Percentiles rank a stretch among this genome's conserved stretches.
These are phyloP conservation scores for Metarhizium brunneum DNA, from an alignment of 2,329 filamentous ascomycete species.

Conservation along the genomic window DNA sequence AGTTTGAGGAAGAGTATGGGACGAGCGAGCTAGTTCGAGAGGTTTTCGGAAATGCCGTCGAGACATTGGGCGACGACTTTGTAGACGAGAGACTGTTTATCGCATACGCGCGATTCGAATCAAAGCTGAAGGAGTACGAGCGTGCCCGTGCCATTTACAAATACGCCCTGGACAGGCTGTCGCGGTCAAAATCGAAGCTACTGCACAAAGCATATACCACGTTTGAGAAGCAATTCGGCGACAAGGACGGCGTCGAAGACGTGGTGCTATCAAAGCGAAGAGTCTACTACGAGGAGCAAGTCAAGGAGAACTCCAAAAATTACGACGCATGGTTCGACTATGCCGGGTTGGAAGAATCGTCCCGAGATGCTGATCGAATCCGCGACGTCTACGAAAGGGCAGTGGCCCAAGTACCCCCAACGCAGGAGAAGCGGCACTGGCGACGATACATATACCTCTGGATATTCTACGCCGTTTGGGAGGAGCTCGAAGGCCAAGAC, in stretches of 20 bases:
- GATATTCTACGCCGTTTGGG: conserved; percentile 95
- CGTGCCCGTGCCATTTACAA: conserved; percentile 93
- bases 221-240: conserved; percentile 97
- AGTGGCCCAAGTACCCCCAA: conserved; percentile 89
- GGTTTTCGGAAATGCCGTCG: conserved; percentile 81
- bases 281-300: conserved; percentile 87
- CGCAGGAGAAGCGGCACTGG: conserved; percentile 96
- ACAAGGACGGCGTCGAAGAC: conserved; percentile 86
- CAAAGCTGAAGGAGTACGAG: conserved; percentile 91
- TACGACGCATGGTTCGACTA: conserved; percentile 98
- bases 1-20: conserved; percentile 92
- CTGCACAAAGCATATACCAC: conserved; percentile 93
- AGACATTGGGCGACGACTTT: conserved; percentile 85
- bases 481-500: conserved; percentile 80
- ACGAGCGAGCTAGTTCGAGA: conserved; percentile 87
- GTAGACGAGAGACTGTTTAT: conserved; percentile 96
- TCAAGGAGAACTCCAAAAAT: conserved; percentile 90
- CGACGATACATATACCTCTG: conserved; percentile 94
- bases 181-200: conserved; percentile 72
- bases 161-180: conserved; percentile 85
- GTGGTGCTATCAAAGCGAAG: conserved; percentile 91
- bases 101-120: conserved; percentile 88
- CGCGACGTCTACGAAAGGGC: conserved; percentile 92
- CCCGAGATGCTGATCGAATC: conserved; percentile 72
- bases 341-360: conserved; percentile 78